Conservation (phyloP, 2,329 filamentous ascomycete species). For the Eurotiales sp. region DNA sequence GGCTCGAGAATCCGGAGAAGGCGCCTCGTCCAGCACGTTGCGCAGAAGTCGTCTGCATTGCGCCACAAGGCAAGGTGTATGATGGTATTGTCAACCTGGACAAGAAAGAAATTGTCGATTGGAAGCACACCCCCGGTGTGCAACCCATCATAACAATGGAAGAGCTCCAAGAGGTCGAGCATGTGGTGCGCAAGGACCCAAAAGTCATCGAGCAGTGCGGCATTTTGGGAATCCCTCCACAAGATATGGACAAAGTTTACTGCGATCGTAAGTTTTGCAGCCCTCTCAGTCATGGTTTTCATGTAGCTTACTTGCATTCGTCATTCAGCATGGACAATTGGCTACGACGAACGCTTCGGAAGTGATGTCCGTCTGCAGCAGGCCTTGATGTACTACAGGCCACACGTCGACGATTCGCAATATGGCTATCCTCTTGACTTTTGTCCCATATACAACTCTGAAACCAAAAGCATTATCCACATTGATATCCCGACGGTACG, state of each 20-base stretch:
- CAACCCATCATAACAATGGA: conserved; percentile 93
- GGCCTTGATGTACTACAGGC: conserved; percentile 92
- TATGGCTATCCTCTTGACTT: conserved; percentile 92
- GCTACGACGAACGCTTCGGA: conserved; percentile 86
- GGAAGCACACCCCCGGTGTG: conserved; percentile 70
- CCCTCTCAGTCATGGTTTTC: not conserved
- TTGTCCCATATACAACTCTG: conserved; percentile 83
- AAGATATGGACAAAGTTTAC: conserved; percentile 94
- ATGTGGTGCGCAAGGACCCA: conserved; percentile 69
- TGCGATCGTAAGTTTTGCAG: conserved; percentile 65
- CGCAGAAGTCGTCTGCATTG: conserved; percentile 81
- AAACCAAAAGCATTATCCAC: conserved; percentile 72
- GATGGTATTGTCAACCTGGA: conserved; percentile 76
- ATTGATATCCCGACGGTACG: conserved; percentile 80
- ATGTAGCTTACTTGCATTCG: not conserved
- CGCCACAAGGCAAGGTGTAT: conserved; percentile 71
- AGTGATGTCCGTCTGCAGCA: conserved; percentile 77
- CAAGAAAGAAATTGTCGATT: conserved; percentile 63
- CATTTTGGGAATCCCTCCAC: conserved; percentile 71
- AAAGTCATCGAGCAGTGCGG: conserved; percentile 88
- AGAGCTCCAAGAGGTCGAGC: conserved; percentile 77
- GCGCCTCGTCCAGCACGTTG: conserved; percentile 63
- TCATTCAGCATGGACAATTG: conserved; percentile 79
- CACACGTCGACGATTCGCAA: conserved; percentile 78
- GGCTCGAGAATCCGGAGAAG: conserved; percentile 64